Conservation (phyloP, 495 filamentous ascomycete genomes). For the Opeltia flavorubescens region DNA sequence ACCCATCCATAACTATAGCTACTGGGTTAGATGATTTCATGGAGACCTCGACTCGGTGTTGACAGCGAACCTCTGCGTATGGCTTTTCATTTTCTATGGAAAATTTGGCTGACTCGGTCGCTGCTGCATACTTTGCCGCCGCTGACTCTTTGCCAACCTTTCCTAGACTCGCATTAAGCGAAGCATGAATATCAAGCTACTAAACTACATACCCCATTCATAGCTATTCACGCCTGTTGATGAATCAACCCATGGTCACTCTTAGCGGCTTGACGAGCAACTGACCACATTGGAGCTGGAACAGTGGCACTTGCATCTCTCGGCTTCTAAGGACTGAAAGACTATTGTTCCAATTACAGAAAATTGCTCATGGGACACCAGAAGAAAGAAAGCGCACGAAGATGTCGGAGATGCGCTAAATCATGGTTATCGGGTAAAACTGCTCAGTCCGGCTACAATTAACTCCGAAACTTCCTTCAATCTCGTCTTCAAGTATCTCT, state of each 20-base stretch:
- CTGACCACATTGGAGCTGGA: constrained; percentile 84
- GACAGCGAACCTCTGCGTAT: constrained; percentile 62
- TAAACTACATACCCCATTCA: constrained; percentile 65
- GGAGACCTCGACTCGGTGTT: constrained; percentile 15
- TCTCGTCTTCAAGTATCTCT: too few species aligned
- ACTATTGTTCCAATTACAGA: too few species aligned
- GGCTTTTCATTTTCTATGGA: constrained; percentile 61
- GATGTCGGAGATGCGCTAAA: too few species aligned
- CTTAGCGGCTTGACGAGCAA: constrained; percentile 2
- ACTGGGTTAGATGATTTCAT: constrained; percentile 15
- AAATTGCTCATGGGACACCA: too few species aligned
- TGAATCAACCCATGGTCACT: neutral
- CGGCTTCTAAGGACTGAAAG: neutral
- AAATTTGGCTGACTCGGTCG: constrained; percentile 55
- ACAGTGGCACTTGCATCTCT: constrained; percentile 64
- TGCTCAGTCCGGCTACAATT: too few species aligned
- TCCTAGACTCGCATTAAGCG: constrained; percentile 30
- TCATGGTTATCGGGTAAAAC: too few species aligned
- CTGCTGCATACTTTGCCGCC: constrained; percentile 61
- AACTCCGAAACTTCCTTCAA: too few species aligned
- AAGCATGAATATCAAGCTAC: neutral
- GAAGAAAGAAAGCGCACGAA: too few species aligned
- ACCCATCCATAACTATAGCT: constrained; percentile 88
- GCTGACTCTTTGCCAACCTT: constrained; percentile 66
- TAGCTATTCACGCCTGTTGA: constrained; percentile 79